A percentile compares a stretch with the other conserved stretches of the same genome.
Evolutionary conservation across 208 protist species (phyloP).

Genomic region (Vickermania spadyakhi): DNA sequence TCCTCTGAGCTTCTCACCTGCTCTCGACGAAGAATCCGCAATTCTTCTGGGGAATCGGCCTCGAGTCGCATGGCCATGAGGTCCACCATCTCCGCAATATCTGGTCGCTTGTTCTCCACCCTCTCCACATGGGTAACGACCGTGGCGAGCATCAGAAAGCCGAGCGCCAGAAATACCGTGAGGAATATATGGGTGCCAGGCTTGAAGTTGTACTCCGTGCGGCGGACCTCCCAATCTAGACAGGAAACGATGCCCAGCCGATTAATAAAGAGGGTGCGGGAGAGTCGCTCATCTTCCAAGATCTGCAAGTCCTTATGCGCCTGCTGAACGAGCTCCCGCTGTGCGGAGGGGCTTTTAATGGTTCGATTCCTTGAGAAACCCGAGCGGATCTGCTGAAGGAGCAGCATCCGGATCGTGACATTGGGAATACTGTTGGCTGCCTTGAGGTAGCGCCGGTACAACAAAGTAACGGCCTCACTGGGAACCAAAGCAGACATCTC

Average conservation of each 20-base stretch:
- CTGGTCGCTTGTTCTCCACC: conserved; percentile 43
- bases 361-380: conserved; percentile 63
- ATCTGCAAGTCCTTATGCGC: conserved; percentile 77
- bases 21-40: conserved; percentile 34
- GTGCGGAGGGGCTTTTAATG: conserved; percentile 59
- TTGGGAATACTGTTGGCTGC: conserved; percentile 74
- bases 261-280: conserved; percentile 83
- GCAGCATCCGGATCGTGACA: conserved; percentile 81
- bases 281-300: conserved; percentile 77
- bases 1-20: conserved; percentile 54
- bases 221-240: conserved; percentile 83
- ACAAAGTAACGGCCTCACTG: conserved; percentile 64
- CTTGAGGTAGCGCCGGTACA: conserved; percentile 86
- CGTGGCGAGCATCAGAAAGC: conserved; percentile 24
- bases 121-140: conserved; percentile 29
- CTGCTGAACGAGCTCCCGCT: conserved; percentile 78
- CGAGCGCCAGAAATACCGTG: conserved; percentile 21
- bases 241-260: conserved; percentile 81
- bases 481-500: conserved; percentile 72
- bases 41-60: conserved; percentile 58
- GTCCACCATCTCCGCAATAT: conserved; percentile 74
- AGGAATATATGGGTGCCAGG: conserved; percentile 43
- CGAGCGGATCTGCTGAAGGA: conserved; percentile 71
- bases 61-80: conserved; percentile 78
- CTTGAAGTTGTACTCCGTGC: conserved; percentile 81